phyloP scores from a whole-genome alignment of 2,329 filamentous ascomycete species.

The Dothistroma septosporum region DNA sequence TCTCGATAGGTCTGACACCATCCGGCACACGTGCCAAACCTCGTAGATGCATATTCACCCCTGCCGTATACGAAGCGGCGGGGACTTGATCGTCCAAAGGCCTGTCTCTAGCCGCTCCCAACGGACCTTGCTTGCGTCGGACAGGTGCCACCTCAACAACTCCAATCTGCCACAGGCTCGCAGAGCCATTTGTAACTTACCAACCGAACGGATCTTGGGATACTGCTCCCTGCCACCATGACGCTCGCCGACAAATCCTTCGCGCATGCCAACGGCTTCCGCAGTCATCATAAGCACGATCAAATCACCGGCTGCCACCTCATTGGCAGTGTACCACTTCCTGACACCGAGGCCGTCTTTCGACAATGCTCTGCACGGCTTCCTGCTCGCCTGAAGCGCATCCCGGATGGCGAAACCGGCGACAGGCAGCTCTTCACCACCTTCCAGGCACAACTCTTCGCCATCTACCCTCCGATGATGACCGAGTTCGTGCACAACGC shows the following conservation, averaged over 20 bases:
- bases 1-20: neutral
- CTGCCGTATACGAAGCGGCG: neutral
- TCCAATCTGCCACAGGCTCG: neutral
- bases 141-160: neutral
- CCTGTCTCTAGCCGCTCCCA: neutral
- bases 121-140: neutral
- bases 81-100: neutral
- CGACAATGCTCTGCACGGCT: constrained; percentile 29
- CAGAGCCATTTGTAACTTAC: neutral
- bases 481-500: constrained; percentile 25
- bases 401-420: constrained; percentile 44
- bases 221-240: constrained; percentile 1
- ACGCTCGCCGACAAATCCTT: neutral
- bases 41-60: neutral
- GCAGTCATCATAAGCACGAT: constrained; percentile 13
- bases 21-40: neutral
- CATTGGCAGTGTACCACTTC: constrained; percentile 39
- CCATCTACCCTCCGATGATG: constrained; percentile 22
- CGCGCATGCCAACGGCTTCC: neutral
- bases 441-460: constrained; percentile 36
- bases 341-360: constrained; percentile 35
- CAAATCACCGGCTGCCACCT: constrained; percentile 30
- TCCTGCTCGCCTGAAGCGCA: constrained; percentile 34
- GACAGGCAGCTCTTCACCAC: constrained; percentile 33
- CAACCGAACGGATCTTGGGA: neutral